Conservation (phyloP, 2,329 filamentous ascomycete species). For the Phialophora verrucosa region DNA sequence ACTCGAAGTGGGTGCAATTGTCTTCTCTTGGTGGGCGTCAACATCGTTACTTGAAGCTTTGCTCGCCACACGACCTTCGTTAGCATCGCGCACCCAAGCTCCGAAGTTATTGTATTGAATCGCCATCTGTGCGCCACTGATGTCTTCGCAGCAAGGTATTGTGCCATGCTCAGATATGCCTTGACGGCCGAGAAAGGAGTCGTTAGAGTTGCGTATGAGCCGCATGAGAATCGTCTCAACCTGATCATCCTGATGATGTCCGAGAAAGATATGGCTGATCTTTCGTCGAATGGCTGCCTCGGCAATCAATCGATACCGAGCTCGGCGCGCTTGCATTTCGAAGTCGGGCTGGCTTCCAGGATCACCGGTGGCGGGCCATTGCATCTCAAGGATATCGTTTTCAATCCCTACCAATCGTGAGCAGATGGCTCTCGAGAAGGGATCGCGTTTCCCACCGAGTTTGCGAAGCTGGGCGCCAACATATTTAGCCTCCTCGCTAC, state of each 20-base stretch:
- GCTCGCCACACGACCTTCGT: constrained; percentile 1
- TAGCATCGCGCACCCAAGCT: constrained; percentile 15
- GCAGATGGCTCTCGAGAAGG: constrained; percentile 10
- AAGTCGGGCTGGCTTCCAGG: constrained; percentile 65
- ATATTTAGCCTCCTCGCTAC: constrained; percentile 59
- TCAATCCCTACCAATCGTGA: constrained; percentile 43
- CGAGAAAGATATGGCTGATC: constrained; percentile 71
- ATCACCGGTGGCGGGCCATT: constrained; percentile 56
- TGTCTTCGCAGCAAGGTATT: constrained; percentile 36
- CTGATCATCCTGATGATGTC: constrained; percentile 89
- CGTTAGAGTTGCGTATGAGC: constrained; percentile 49
- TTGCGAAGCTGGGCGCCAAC: constrained; percentile 55
- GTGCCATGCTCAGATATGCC: constrained; percentile 31
- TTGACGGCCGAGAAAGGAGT: constrained; percentile 30
- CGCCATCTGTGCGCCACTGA: constrained; percentile 27
- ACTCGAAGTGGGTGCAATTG: constrained; percentile 46
- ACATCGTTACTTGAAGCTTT: constrained; percentile 14
- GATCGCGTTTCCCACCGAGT: constrained; percentile 47
- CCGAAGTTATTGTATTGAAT: constrained; percentile 17
- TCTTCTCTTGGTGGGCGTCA: constrained; percentile 55
- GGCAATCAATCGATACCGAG: constrained; percentile 76
- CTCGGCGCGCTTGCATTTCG: constrained; percentile 75
- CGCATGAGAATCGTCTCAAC: constrained; percentile 88
- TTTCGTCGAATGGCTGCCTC: constrained; percentile 58
- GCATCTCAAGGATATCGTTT: constrained; percentile 50